A percentile compares a stretch with the other conserved stretches of the same genome.
Conservation (phyloP, 139 green algal species). For the Chlamydomonas sp. region DNA sequence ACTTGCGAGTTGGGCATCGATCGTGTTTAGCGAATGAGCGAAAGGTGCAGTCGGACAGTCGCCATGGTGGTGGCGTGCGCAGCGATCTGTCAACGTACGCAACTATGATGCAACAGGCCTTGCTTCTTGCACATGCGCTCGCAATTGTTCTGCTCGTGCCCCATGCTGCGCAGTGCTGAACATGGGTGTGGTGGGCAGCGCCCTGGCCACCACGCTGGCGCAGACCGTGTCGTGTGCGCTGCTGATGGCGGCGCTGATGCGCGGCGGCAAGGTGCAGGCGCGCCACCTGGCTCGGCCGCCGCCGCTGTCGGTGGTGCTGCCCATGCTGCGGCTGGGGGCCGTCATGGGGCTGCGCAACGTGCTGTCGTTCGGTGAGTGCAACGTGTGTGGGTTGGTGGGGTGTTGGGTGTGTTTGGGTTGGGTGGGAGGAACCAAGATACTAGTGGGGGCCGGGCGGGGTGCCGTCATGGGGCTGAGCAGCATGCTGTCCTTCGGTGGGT, state of each 20-base stretch:
- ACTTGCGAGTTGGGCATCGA: too few species aligned
- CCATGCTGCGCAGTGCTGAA: constrained; percentile 21
- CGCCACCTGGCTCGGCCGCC: constrained; percentile 57
- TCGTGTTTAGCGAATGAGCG: too few species aligned
- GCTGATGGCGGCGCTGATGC: constrained; percentile 3
- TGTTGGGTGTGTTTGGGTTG: background rate
- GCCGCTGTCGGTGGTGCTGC: constrained; percentile 36
- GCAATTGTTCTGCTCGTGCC: background rate
- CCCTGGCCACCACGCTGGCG: constrained; percentile 48
- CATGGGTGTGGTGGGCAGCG: constrained; percentile 61
- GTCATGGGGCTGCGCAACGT: constrained; percentile 64
- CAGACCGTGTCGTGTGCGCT: constrained; percentile 12
- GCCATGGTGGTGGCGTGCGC: too few species aligned
- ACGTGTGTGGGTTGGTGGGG: background rate
- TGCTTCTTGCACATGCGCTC: too few species aligned
- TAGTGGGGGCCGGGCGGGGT: too few species aligned
- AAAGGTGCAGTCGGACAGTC: too few species aligned
- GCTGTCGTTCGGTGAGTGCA: constrained; percentile 59
- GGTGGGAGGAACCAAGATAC: background rate
- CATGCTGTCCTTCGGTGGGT: constrained; percentile 64
- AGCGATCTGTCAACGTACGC: too few species aligned
- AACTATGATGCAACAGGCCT: too few species aligned
- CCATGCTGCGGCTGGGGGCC: constrained; percentile 50
- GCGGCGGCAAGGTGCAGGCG: background rate
- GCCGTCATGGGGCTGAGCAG: constrained; percentile 59